Conservation (phyloP, 1,284 basidiomycete genomes). For the Wallemia ichthyophaga region DNA sequence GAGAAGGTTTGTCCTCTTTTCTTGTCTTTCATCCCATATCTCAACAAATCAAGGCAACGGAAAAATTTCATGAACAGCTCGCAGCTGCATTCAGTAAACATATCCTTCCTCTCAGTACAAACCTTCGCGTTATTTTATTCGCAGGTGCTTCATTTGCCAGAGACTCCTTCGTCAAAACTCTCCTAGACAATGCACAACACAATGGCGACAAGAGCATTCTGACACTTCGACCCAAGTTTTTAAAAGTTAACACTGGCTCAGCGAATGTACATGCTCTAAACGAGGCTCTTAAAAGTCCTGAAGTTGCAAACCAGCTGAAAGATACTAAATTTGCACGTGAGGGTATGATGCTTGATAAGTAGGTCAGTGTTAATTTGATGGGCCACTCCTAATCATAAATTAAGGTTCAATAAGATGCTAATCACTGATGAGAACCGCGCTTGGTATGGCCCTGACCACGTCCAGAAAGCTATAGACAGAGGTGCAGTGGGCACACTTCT, state of each 20-base stretch:
- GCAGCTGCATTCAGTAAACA: not conserved
- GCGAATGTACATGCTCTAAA: not conserved
- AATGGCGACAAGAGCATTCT: slow-evolving; percentile 58
- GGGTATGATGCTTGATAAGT: slow-evolving; percentile 69
- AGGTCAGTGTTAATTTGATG: slow-evolving; percentile 7
- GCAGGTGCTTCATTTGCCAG: not conserved
- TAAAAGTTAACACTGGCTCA: slow-evolving; percentile 13
- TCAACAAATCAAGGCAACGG: not conserved
- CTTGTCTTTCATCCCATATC: not conserved
- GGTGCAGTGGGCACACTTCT: slow-evolving; percentile 81
- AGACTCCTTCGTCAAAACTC: not conserved
- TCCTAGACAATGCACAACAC: slow-evolving; percentile 11
- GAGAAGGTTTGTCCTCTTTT: slow-evolving; percentile 27
- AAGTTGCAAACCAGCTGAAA: slow-evolving; percentile 48
- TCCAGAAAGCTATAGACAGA: slow-evolving; percentile 61
- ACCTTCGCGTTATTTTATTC: not conserved
- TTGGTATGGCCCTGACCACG: slow-evolving; percentile 94
- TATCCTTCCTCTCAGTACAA: not conserved
- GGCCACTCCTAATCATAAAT: slow-evolving; percentile 3
- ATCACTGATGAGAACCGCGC: slow-evolving; percentile 77
- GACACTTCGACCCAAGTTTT: slow-evolving; percentile 45
- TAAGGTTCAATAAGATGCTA: slow-evolving; percentile 86
- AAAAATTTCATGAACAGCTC: not conserved
- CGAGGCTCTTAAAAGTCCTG: not conserved
- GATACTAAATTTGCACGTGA: slow-evolving; percentile 95